Base-by-base conservation (phyloP, 306 rosid species). In the Glycine latifolia region DNA sequence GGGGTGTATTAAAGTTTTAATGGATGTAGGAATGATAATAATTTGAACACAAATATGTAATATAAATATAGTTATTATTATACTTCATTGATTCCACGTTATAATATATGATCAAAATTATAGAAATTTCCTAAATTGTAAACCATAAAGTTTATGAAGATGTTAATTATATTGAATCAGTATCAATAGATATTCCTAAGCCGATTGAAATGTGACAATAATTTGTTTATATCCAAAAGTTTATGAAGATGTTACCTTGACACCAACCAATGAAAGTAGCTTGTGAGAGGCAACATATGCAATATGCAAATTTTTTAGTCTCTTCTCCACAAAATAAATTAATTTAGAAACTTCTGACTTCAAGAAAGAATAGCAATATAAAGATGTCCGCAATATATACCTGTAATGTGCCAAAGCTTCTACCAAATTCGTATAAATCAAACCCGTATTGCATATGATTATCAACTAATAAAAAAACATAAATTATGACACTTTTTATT, bases 271-370 rank as follows among this genome's bases (percentile, higher is more conserved):
- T 52, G 97, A 86, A 31, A 90, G 95, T 75, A 92, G 90, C 67
- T 90, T 92, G 87, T 88, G 94, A 65, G n/a, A 92, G 66, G 97
- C 98, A 68, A 78, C 14, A 63, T 92, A 95, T 46, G 87, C 73
- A 77, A 85, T 67, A 76, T 91, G 88, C 74, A 95, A 83, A 85
- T 85, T 90, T 75, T 87, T 86, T 71, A 85, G 80, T 91, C 81
- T 88, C 87, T 95, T 95, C 85, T 93, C 97, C 60, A 91, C 90
- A 79, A 87, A 91, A 87, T 95, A 95, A 77, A 93, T 65, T 17
- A 95, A 93, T 88, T 95, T 95, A 37, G 95, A 69, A 44, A 91
- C 97, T 75, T 97, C 95, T 10, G 99, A 86, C 99, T 95, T 92
- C 80, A 79, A 83, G 20, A 76, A 73, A 84, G 14, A 52, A 58